Conservation (phyloP, 2,329 filamentous ascomycete species). For the Trichoderma pleuroti region DNA sequence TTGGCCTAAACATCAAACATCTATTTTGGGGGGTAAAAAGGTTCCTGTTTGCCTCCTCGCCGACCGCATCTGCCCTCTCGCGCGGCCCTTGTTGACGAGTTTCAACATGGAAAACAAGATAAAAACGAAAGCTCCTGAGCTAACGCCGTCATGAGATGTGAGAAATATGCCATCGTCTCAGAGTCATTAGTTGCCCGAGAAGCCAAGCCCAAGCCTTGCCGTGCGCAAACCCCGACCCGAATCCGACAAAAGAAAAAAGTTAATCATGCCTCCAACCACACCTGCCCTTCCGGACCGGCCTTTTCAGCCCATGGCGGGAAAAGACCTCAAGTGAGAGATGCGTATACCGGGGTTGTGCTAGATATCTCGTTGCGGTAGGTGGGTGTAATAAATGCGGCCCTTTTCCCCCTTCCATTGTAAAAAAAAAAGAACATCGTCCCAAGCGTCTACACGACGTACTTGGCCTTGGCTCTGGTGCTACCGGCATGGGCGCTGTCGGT, state of each 20-base stretch:
- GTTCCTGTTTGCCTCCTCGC: conserved; percentile 17
- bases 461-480: conserved; percentile 93
- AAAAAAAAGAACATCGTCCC: neutral
- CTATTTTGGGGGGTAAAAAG: neutral
- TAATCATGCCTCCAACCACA: conserved; percentile 13
- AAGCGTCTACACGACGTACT: conserved; percentile 71
- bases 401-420: conserved; percentile 9
- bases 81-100: conserved; percentile 19
- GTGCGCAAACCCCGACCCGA: conserved; percentile 12
- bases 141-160: conserved; percentile 34
- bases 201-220: conserved; percentile 15
- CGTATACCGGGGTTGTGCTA: conserved; percentile 23
- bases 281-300: neutral
- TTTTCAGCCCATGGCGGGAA: neutral
- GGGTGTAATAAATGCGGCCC: conserved; percentile 25
- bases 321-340: neutral
- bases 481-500: conserved; percentile 90
- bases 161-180: conserved; percentile 15
- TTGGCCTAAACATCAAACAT: conserved; percentile 15
- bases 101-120: conserved; percentile 11
- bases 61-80: conserved; percentile 18
- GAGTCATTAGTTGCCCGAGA: conserved; percentile 17
- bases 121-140: conserved; percentile 28
- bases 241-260: conserved; percentile 17
- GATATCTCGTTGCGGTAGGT: conserved; percentile 13